Percentiles rank a stretch among this genome's conserved stretches.
phyloP scores from a whole-genome alignment of 164 flowering plant genomes.

The Chimonanthus praecox region DNA sequence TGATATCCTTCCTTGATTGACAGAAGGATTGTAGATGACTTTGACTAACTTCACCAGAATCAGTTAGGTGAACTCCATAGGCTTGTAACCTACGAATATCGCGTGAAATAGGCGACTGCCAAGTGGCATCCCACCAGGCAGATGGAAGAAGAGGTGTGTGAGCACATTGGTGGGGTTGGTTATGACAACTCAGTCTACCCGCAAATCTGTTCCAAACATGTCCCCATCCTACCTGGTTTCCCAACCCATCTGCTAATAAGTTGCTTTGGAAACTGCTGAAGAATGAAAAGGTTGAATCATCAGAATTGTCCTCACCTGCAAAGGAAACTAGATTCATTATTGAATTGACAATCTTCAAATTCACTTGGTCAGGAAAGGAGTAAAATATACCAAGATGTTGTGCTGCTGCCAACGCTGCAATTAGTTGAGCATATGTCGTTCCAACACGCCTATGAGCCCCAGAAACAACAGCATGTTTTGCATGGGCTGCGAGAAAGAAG shows the following conservation, averaged over 20 bases:
- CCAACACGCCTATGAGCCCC: constrained; percentile 97
- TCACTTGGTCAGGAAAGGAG: not conserved
- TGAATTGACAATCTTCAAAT: not conserved
- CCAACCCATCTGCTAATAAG: constrained; percentile 60
- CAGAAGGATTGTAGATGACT: constrained; percentile 53
- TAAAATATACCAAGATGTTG: constrained; percentile 45
- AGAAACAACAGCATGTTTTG: constrained; percentile 73
- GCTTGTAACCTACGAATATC: constrained; percentile 57
- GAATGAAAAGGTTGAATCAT: constrained; percentile 48
- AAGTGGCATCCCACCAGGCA: constrained; percentile 94
- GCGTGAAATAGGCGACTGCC: constrained; percentile 88
- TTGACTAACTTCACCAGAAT: constrained; percentile 59
- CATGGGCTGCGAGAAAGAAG: constrained; percentile 91
- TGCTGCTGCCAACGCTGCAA: constrained; percentile 92
- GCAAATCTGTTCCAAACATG: constrained; percentile 96
- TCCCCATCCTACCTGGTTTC: constrained; percentile 87
- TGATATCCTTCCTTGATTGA: constrained; percentile 32
- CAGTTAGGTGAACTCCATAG: constrained; percentile 61
- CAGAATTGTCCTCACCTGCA: constrained; percentile 43
- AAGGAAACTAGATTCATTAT: not conserved
- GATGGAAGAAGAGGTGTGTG: constrained; percentile 82
- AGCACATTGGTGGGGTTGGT: constrained; percentile 77
- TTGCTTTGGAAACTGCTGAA: constrained; percentile 91
- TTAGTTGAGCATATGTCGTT: constrained; percentile 91
- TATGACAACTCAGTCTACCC: constrained; percentile 79